A percentile compares a stretch with the other conserved stretches of the same genome.
Evolutionary conservation across 768 basidiomycete species (phyloP).

Genomic region (Suillus plorans): DNA sequence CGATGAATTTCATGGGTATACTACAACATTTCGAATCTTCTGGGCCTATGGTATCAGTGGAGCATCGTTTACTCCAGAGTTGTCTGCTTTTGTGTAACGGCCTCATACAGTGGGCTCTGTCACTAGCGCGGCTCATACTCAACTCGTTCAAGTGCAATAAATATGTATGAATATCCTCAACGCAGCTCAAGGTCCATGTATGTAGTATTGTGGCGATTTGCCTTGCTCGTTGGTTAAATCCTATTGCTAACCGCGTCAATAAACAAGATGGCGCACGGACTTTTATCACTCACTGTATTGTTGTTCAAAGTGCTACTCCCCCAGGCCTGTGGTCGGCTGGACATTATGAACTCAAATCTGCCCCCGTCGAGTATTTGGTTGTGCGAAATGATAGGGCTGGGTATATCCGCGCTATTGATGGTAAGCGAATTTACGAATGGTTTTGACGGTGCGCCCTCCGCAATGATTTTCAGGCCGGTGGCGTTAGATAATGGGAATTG

Average conservation of each 20-base stretch:
- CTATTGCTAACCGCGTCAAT: neutral
- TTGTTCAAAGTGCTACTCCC: slow-evolving; percentile 26
- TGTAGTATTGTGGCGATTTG: neutral
- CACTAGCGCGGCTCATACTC: neutral
- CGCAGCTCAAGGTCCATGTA: neutral
- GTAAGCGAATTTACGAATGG: slow-evolving; percentile 61
- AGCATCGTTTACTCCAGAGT: neutral
- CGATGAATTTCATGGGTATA: neutral
- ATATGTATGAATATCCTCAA: neutral
- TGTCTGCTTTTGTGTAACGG: neutral
- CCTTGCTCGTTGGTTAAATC: neutral
- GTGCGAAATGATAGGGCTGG: slow-evolving; percentile 54
- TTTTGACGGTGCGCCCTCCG: slow-evolving; percentile 55
- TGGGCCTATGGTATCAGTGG: neutral
- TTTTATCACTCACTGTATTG: neutral
- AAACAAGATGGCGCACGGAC: neutral
- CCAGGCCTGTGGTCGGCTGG: slow-evolving; percentile 46
- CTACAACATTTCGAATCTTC: neutral
- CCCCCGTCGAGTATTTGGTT: slow-evolving; percentile 61
- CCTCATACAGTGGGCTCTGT: neutral
- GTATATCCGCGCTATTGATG: slow-evolving; percentile 49
- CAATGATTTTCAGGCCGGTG: slow-evolving; percentile 46
- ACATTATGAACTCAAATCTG: slow-evolving; percentile 66
- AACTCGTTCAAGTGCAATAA: neutral
- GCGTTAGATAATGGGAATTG: slow-evolving; percentile 42